Percentiles rank a stretch among this genome's conserved stretches.
Conservation (phyloP, 129 eudicot species). For the Dittrichia graveolens region DNA sequence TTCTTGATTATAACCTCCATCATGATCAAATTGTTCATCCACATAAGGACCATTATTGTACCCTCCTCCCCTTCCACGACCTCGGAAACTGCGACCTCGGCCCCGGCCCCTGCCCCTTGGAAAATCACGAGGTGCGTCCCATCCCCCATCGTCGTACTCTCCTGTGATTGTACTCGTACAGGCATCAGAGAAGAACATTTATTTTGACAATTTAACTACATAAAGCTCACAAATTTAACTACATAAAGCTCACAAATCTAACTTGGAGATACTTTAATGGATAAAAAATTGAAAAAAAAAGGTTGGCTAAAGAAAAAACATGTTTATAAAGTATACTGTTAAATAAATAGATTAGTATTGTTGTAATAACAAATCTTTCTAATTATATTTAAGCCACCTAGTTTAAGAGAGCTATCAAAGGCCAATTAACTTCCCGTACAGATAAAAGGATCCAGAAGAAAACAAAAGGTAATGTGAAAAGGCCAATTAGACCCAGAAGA, state of each 20-base stretch:
- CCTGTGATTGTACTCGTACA: conserved; percentile 5
- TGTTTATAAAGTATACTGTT: not conserved
- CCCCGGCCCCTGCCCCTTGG: conserved; percentile 78
- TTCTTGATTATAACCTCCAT: conserved; percentile 73
- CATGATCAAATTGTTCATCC: conserved; percentile 46
- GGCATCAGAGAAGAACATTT: too few species aligned
- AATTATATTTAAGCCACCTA: too few species aligned
- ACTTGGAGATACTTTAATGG: too few species aligned
- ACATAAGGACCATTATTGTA: conserved; percentile 48
- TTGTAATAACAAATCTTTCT: too few species aligned
- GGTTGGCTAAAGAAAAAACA: too few species aligned
- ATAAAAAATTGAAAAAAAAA: too few species aligned
- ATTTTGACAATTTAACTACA: too few species aligned
- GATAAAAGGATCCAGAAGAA: not conserved
- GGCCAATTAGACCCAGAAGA: not conserved
- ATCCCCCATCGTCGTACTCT: conserved; percentile 80
- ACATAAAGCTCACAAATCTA: too few species aligned
- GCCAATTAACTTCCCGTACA: not conserved
- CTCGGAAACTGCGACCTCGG: conserved; percentile 66
- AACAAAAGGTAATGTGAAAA: not conserved
- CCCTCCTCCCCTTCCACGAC: conserved; percentile 86
- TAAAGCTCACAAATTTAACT: too few species aligned
- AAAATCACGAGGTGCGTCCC: conserved; percentile 64
- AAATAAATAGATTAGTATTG: too few species aligned
- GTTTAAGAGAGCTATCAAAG: not conserved